A percentile compares a stretch with the other conserved stretches of the same genome.
These are phyloP conservation scores for Stemphylium lycopersici DNA, from an alignment of 2,329 filamentous ascomycete species.

Conservation along the genomic window DNA sequence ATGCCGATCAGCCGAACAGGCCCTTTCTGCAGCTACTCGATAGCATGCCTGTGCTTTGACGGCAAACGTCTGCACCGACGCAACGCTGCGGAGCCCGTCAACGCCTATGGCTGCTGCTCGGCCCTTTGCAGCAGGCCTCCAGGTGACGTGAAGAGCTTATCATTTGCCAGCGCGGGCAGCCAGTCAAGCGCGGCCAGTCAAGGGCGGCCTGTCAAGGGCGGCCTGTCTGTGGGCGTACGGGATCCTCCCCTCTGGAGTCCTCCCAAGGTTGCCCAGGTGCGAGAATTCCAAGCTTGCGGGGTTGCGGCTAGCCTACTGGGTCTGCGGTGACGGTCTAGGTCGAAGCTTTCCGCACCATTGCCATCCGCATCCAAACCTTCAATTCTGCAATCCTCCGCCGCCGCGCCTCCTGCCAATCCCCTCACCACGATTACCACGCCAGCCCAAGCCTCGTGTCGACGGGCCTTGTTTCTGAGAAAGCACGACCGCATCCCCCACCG, in stretches of 20 bases:
- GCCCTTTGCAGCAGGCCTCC: neutral
- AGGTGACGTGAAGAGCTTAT: neutral
- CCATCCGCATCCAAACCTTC: slow-evolving; percentile 9
- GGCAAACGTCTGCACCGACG: neutral
- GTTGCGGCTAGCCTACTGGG: slow-evolving; percentile 7
- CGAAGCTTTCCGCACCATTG: slow-evolving; percentile 12
- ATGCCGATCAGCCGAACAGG: slow-evolving; percentile 23
- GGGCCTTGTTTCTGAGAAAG: slow-evolving; percentile 18
- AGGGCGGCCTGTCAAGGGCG: neutral
- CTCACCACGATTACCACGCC: neutral
- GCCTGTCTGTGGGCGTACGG: slow-evolving; percentile 9
- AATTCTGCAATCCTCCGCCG: slow-evolving; percentile 8
- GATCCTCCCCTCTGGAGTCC: neutral
- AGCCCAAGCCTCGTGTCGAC: slow-evolving; percentile 5
- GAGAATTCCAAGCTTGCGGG: slow-evolving; percentile 8
- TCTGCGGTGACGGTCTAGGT: slow-evolving; percentile 6
- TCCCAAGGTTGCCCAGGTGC: neutral
- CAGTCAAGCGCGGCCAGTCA: neutral
- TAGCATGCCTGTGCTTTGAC: slow-evolving; percentile 4
- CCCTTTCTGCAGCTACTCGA: slow-evolving; percentile 15
- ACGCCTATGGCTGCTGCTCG: neutral
- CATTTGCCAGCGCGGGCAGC: neutral
- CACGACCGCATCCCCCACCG: slow-evolving; percentile 12
- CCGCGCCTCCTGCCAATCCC: neutral
- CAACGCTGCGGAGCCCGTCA: slow-evolving; percentile 10